These are phyloP conservation scores for Gossypium australe DNA, from an alignment of 345 rosid species.

Conservation along the genomic window DNA sequence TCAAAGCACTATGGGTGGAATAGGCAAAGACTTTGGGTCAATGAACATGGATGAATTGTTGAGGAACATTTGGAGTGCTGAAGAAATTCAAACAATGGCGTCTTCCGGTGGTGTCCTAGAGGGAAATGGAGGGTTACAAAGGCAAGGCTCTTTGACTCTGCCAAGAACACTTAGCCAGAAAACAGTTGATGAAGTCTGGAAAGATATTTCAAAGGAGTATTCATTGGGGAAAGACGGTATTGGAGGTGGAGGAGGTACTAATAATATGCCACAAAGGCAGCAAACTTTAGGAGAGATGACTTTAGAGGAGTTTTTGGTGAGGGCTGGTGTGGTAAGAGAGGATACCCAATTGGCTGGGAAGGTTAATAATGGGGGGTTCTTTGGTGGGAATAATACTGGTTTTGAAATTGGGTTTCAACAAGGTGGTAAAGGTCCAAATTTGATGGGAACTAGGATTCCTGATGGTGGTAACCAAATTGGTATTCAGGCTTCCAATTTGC, in stretches of 20 bases:
- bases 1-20: constrained; percentile 64
- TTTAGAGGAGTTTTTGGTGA: constrained; percentile 80
- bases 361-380: constrained; percentile 37
- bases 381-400: constrained; percentile 38
- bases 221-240: constrained; percentile 29
- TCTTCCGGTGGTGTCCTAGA: constrained; percentile 24
- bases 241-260: constrained; percentile 14
- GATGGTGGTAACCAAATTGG: constrained; percentile 33
- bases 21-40: constrained; percentile 83
- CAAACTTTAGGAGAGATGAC: constrained; percentile 91
- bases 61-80: constrained; percentile 75
- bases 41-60: constrained; percentile 97
- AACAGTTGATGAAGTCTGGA: constrained; percentile 95
- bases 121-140: constrained; percentile 48
- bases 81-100: constrained; percentile 57
- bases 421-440: constrained; percentile 30
- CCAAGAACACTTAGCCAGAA: constrained; percentile 85
- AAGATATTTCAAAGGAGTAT: constrained; percentile 54
- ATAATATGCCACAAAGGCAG: constrained; percentile 65
- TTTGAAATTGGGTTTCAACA: constrained; percentile 48
- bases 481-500: constrained; percentile 55
- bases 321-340: constrained; percentile 88
- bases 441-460: constrained; percentile 27
- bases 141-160: constrained; percentile 85
- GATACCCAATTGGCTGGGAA: constrained; percentile 43